Percentiles rank a stretch among this genome's conserved stretches.
phyloP scores from a whole-genome alignment of 768 basidiomycete genomes.

The Xanthoconium stramineum region DNA sequence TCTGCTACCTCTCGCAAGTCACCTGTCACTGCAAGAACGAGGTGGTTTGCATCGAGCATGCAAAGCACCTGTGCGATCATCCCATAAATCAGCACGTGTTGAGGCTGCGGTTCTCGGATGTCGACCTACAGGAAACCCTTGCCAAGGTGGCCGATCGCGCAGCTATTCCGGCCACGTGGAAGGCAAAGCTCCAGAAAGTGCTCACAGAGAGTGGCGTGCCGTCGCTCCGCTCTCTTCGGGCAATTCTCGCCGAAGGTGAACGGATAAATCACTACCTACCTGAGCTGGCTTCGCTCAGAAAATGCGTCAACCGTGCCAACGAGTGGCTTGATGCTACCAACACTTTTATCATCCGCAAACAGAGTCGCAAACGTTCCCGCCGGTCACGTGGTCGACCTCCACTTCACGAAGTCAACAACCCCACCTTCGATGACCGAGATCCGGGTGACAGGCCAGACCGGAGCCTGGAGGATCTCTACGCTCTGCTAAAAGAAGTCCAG shows the following conservation, averaged over 20 bases:
- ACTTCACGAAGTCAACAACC: constrained; percentile 39
- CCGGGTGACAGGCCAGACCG: constrained; percentile 69
- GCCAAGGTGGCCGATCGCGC: constrained; percentile 69
- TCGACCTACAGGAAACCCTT: constrained; percentile 67
- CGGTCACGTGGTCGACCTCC: constrained; percentile 56
- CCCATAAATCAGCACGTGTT: constrained; percentile 54
- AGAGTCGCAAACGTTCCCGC: constrained; percentile 72
- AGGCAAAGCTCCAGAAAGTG: constrained; percentile 60
- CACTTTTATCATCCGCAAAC: constrained; percentile 73
- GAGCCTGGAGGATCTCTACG: constrained; percentile 65
- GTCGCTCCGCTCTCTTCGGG: constrained; percentile 69
- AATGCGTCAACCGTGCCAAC: constrained; percentile 76
- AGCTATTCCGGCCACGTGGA: constrained; percentile 72
- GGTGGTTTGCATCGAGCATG: constrained; percentile 86
- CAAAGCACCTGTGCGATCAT: constrained; percentile 70
- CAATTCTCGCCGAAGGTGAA: constrained; percentile 85
- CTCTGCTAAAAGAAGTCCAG: constrained; percentile 68
- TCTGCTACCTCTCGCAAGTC: constrained; percentile 94
- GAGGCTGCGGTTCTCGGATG: constrained; percentile 79
- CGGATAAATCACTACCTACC: constrained; percentile 73
- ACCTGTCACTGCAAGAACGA: constrained; percentile 74
- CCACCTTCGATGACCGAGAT: constrained; percentile 40
- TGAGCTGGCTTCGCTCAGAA: constrained; percentile 69
- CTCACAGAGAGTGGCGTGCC: constrained; percentile 71
- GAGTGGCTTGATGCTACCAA: constrained; percentile 89